Evolutionary conservation across 345 rosid genomes (phyloP).

Genomic region (Diplotaxis tenuifolia): DNA sequence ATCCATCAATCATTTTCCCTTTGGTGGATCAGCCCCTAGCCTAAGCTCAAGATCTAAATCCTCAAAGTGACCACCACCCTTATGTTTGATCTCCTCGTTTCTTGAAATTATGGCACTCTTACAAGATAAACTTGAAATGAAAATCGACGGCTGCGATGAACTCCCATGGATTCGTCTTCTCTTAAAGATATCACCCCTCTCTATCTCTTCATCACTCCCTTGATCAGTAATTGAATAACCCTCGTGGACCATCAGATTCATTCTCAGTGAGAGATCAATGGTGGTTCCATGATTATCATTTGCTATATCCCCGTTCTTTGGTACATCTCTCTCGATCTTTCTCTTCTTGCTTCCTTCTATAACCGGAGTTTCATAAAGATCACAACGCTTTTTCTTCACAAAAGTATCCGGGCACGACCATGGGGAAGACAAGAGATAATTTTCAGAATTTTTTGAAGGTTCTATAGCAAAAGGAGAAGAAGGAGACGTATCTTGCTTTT

Average conservation of each 20-base stretch:
- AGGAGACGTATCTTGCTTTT: conserved; percentile 34
- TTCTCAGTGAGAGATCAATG: conserved; percentile 56
- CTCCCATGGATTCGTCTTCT: conserved; percentile 47
- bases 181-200: conserved; percentile 38
- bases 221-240: conserved; percentile 32
- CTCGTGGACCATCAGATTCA: conserved; percentile 60
- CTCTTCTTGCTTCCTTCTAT: conserved; percentile 43
- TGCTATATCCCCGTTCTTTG: conserved; percentile 34
- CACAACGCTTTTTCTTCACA: conserved; percentile 21
- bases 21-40: conserved; percentile 60
- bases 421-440: conserved; percentile 32
- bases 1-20: conserved; percentile 45
- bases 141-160: conserved; percentile 46
- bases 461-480: conserved; percentile 40
- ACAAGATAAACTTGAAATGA: conserved; percentile 43
- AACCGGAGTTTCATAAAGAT: conserved; percentile 32
- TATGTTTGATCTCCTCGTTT: conserved; percentile 43
- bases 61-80: conserved; percentile 44
- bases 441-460: conserved; percentile 22
- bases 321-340: conserved; percentile 23
- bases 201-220: conserved; percentile 39
- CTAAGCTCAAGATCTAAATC: conserved; percentile 95
- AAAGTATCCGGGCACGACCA: conserved; percentile 29
- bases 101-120: conserved; percentile 33
- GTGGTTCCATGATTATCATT: conserved; percentile 41